Conservation (phyloP, 805 yeast species). For the Starmerella roubikii region DNA sequence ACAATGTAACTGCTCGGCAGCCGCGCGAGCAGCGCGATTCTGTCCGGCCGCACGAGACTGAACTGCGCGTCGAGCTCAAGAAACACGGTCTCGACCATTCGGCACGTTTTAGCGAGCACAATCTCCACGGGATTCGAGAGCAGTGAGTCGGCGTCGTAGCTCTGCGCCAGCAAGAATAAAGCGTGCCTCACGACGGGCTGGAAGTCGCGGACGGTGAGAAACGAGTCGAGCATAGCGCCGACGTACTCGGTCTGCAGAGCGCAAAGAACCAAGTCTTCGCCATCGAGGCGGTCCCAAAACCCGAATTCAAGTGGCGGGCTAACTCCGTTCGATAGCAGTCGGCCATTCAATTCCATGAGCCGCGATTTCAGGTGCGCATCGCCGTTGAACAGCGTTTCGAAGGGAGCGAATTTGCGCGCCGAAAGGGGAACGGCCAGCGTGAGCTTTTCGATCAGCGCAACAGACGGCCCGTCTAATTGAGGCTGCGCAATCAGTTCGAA, state of each 20-base stretch:
- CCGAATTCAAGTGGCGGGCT: conserved; percentile 2
- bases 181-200: conserved; percentile 2
- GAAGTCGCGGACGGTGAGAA: conserved; percentile 1
- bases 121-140: conserved; percentile 8
- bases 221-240: conserved; percentile 6
- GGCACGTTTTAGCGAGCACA: conserved; percentile 4
- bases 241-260: conserved; percentile 12
- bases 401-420: conserved; percentile 9
- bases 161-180: conserved; percentile 1
- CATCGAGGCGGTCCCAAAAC: conserved; percentile 4
- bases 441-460: conserved; percentile 8
- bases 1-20: conserved; percentile 16
- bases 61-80: conserved; percentile 13
- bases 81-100: conserved; percentile 4
- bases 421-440: conserved; percentile 1
- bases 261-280: conserved; percentile 9
- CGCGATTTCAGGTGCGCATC: conserved; percentile 13
- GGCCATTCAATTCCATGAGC: conserved; percentile 16
- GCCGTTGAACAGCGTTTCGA: conserved; percentile 11
- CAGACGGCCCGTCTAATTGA: conserved; percentile 7
- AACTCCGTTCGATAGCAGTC: conserved; percentile 4
- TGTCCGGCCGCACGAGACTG: conserved; percentile 4
- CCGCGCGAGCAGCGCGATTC: conserved; percentile 13
- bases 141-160: not conserved
- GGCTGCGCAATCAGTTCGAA: conserved; percentile 11